A percentile compares a stretch with the other conserved stretches of the same genome.
These are phyloP conservation scores for Abrus precatorius DNA, from an alignment of 306 rosid genomes.

Conservation along the genomic window DNA sequence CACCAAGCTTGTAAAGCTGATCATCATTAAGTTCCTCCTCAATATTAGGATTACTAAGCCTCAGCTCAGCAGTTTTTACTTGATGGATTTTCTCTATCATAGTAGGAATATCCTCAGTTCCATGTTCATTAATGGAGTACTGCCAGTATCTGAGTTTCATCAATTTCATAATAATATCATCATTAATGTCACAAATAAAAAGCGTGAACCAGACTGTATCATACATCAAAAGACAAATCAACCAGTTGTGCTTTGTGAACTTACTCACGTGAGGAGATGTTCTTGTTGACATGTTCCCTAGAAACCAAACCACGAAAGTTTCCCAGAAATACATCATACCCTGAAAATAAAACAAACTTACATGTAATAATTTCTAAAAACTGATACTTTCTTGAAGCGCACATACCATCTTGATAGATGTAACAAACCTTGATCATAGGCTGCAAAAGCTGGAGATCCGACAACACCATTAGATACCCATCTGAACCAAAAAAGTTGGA, in stretches of 20 bases:
- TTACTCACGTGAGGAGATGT: conserved; percentile 84
- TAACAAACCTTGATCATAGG: conserved; percentile 89
- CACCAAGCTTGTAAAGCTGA: conserved; percentile 87
- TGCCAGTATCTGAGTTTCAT: conserved; percentile 80
- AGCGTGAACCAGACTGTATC: background rate
- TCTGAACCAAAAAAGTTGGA: conserved; percentile 52
- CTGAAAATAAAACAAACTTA: conserved; percentile 54
- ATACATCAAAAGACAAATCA: background rate
- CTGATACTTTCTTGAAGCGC: conserved; percentile 2
- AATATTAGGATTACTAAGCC: conserved; percentile 68
- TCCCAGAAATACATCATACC: conserved; percentile 89
- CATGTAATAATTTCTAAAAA: conserved; percentile 22
- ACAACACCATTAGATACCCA: conserved; percentile 99
- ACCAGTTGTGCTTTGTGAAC: conserved; percentile 44
- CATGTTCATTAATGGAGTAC: conserved; percentile 93
- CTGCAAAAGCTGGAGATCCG: conserved; percentile 99
- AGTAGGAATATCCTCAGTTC: conserved; percentile 88
- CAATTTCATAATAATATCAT: conserved; percentile 8
- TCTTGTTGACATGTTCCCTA: conserved; percentile 79
- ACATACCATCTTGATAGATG: conserved; percentile 33
- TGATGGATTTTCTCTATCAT: conserved; percentile 86
- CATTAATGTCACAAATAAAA: background rate
- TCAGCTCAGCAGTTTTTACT: conserved; percentile 80
- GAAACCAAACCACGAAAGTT: conserved; percentile 90
- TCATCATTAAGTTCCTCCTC: conserved; percentile 67